These are phyloP conservation scores for Lomentospora prolificans DNA, from an alignment of 2,329 filamentous ascomycete species.

Conservation along the genomic window DNA sequence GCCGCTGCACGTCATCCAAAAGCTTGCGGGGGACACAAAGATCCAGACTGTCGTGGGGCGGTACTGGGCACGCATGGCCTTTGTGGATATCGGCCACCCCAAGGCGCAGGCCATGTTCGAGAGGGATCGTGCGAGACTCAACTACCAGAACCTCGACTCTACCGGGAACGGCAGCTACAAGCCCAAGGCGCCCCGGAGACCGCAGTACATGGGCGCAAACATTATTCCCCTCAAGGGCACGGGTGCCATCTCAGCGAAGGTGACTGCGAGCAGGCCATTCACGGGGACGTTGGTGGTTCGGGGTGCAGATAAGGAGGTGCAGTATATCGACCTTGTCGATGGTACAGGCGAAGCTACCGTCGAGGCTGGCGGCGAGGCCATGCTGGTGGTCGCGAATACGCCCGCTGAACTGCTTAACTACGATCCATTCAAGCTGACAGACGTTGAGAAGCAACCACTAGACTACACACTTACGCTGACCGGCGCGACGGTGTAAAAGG, in stretches of 20 bases:
- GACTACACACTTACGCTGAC: conserved; percentile 27
- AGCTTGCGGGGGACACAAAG: conserved; percentile 22
- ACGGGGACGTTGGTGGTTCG: conserved; percentile 30
- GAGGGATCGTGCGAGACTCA: conserved; percentile 23
- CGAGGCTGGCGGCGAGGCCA: conserved; percentile 30
- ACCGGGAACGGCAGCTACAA: conserved; percentile 25
- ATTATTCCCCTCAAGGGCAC: conserved; percentile 33
- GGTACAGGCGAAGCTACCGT: conserved; percentile 25
- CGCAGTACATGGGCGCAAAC: conserved; percentile 40
- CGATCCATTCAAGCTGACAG: conserved; percentile 29
- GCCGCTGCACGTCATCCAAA: conserved; percentile 34
- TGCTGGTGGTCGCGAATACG: conserved; percentile 37
- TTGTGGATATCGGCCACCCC: conserved; percentile 37
- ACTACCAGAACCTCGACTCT: conserved; percentile 32
- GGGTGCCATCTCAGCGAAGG: conserved; percentile 20
- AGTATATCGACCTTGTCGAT: conserved; percentile 26
- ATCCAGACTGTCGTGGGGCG: conserved; percentile 32
- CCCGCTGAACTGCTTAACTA: conserved; percentile 31
- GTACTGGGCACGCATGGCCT: conserved; percentile 45
- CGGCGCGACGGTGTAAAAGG: conserved; percentile 19
- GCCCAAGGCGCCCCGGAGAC: conserved; percentile 30
- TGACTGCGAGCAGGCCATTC: conserved; percentile 25
- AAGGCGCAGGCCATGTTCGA: conserved; percentile 28
- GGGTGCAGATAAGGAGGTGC: conserved; percentile 17
- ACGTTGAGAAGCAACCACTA: conserved; percentile 26